Evolutionary conservation across 2,329 filamentous ascomycete genomes (phyloP), one percentile per base, ranked within the genome.

Genomic region (Celoporthe dispersa): DNA sequence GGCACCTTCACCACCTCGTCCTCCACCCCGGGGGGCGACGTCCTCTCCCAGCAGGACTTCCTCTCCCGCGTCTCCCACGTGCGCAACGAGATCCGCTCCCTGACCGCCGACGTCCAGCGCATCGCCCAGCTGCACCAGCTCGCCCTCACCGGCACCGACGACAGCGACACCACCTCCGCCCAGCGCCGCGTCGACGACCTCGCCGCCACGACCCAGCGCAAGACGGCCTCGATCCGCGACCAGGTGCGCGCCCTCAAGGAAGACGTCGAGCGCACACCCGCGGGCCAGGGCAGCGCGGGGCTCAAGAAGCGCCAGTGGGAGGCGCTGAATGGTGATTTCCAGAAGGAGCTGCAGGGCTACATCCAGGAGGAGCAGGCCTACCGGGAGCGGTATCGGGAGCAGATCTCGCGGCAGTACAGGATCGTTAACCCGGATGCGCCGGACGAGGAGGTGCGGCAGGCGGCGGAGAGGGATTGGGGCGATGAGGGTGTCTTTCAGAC

Each of bases 361-460:
- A 86, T 91, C 77, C 83, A 87, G 74, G 90, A 93, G 77, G 93
- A 96, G 84, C 84, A 87, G 70, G 85, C 87, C 61, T 94, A 93
- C 83, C 86, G 88, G 77, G 85, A 88, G 77, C 85, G 90, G 73
- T 94, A 94, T 80, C 87, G 90, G 71, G 91, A 94, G 73, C 91
- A 94, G 79, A 93, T 95, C 77, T 88, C 89, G 70, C 87, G 93
- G 76, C 93, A 96, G 80, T 94, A 93, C 80, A 86, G 89, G 69
- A 94, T 95, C 77, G 92, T 94, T 74, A 93, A 94, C 78, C 92
- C 92, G 66, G 90, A 94, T 60, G 93, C 92, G n/a, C 87, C 87
- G 64, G 91, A 94, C 71, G 83, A 86, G 1, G 91, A 95, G 80
- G 90, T 94, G 2, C 83, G 86, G 64, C 84, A 92, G 78, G 92